A percentile compares a stretch with the other conserved stretches of the same genome.
Conservation (phyloP, 116 monocot species). For the Trichopus zeylanicus region DNA sequence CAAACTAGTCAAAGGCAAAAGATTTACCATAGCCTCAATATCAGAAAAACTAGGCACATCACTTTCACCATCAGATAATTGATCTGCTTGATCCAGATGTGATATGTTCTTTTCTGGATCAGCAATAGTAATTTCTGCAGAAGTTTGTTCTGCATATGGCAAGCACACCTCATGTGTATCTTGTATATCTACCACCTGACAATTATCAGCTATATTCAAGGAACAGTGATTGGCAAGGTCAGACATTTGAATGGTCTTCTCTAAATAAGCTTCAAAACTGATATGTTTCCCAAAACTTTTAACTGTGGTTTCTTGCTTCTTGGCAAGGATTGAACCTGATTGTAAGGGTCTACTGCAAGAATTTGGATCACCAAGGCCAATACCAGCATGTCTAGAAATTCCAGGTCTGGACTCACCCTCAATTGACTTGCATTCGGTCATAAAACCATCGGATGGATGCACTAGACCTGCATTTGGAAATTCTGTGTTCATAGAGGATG, state of each 20-base stretch:
- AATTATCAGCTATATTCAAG: constrained; percentile 7
- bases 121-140: constrained; percentile 17
- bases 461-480: not conserved
- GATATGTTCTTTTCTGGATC: constrained; percentile 10
- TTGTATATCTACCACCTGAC: constrained; percentile 17
- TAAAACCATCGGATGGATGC: not conserved
- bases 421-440: not conserved
- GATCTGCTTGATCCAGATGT: constrained; percentile 41
- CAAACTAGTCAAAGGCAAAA: not conserved
- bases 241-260: constrained; percentile 14
- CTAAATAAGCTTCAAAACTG: constrained; percentile 11
- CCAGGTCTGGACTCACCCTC: not conserved
- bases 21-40: constrained; percentile 70
- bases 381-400: not conserved
- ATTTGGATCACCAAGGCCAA: not conserved
- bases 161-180: constrained; percentile 6
- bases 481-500: constrained; percentile 6
- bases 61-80: constrained; percentile 48
- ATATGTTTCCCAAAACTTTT: constrained; percentile 15
- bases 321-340: not conserved
- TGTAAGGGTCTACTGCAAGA: not conserved
- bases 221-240: constrained; percentile 14
- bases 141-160: constrained; percentile 12
- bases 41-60: constrained; percentile 82
- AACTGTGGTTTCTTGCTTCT: not conserved